These are phyloP conservation scores for Yamadazyma atlantica DNA, from an alignment of 1,139 yeast species.

Conservation along the genomic window DNA sequence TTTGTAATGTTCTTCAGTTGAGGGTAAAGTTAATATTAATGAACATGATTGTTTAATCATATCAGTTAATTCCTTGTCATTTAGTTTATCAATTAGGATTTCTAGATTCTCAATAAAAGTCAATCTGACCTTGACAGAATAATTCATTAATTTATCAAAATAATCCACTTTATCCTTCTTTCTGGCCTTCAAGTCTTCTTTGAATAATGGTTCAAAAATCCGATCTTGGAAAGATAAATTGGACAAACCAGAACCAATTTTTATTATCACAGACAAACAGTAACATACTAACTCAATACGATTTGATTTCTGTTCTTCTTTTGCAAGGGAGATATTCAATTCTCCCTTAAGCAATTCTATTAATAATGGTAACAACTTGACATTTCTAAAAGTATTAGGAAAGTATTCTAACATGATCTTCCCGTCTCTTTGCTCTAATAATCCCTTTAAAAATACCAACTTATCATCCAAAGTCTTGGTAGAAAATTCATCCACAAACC, in stretches of 20 bases:
- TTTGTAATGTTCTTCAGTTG: conserved; percentile 26
- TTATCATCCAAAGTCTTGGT: conserved; percentile 73
- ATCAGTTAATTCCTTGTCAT: conserved; percentile 42
- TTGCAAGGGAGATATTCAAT: conserved; percentile 20
- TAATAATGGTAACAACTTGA: conserved; percentile 74
- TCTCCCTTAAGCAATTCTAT: conserved; percentile 44
- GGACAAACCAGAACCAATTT: conserved; percentile 68
- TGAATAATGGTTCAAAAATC: conserved; percentile 42
- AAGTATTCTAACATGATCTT: conserved; percentile 57
- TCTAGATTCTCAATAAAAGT: conserved; percentile 56
- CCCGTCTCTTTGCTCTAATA: conserved; percentile 31
- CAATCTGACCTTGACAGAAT: conserved; percentile 36
- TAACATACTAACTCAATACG: conserved; percentile 44
- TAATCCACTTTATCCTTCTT: conserved; percentile 31
- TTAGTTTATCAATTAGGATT: conserved; percentile 52
- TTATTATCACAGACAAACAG: conserved; percentile 56
- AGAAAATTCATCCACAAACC: conserved; percentile 80
- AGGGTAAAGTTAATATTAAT: conserved; percentile 27
- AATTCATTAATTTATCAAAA: conserved; percentile 40
- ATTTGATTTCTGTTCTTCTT: conserved; percentile 13
- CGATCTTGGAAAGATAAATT: conserved; percentile 76
- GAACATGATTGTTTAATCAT: conserved; percentile 31
- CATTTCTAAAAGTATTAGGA: conserved; percentile 66
- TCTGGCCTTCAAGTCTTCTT: conserved; percentile 30
- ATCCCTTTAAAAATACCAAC: conserved; percentile 64